phyloP scores from a whole-genome alignment of 129 eudicot genomes.

The Tagetes erecta region DNA sequence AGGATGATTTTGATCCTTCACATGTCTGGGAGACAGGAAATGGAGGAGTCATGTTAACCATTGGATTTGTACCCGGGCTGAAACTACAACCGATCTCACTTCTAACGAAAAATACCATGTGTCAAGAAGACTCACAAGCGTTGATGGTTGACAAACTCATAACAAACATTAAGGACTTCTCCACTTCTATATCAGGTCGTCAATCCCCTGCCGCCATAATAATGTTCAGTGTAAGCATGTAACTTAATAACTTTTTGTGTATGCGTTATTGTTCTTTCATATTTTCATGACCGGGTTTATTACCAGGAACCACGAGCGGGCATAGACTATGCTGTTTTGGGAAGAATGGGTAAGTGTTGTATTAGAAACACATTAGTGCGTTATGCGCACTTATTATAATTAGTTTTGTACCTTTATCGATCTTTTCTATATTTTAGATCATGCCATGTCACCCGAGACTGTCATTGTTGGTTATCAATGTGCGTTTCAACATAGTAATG shows the following conservation, averaged over 20 bases:
- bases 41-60: slow-evolving; percentile 50
- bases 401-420: background rate
- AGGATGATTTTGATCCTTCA: slow-evolving; percentile 37
- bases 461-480: slow-evolving; percentile 72
- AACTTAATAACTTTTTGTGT: background rate
- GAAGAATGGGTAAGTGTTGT: slow-evolving; percentile 68
- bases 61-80: slow-evolving; percentile 82
- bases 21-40: slow-evolving; percentile 1
- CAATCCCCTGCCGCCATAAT: too few relatives aligned
- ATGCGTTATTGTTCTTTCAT: background rate
- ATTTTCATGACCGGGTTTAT: background rate
- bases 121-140: background rate
- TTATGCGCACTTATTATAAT: background rate
- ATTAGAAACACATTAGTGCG: background rate
- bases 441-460: slow-evolving; percentile 59
- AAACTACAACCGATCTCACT: slow-evolving; percentile 61
- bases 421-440: slow-evolving; percentile 41
- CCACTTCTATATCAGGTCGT: too few relatives aligned
- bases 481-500: slow-evolving; percentile 31
- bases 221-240: slow-evolving; percentile 54
- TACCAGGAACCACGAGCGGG: slow-evolving; percentile 44
- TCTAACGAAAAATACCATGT: slow-evolving; percentile 30
- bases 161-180: too few relatives aligned
- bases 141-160: slow-evolving; percentile 37
- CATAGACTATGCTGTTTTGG: slow-evolving; percentile 55